These are phyloP conservation scores for Thielaviopsis populi DNA, from an alignment of 2,329 filamentous ascomycete species.

Conservation along the genomic window DNA sequence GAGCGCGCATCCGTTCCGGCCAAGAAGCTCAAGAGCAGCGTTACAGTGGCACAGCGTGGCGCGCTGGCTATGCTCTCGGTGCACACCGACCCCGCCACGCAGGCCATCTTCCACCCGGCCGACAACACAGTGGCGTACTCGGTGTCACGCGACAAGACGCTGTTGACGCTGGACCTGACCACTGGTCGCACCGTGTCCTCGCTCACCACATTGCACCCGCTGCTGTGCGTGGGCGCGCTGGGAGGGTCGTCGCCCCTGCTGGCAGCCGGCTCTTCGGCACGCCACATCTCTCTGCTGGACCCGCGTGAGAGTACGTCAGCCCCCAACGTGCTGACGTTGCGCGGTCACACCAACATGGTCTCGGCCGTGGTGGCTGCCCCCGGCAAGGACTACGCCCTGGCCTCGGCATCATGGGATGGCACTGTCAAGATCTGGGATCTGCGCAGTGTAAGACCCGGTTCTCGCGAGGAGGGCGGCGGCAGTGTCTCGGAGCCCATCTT, in stretches of 20 bases:
- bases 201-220: constrained; percentile 65
- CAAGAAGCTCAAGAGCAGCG: constrained; percentile 30
- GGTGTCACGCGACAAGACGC: constrained; percentile 75
- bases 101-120: constrained; percentile 67
- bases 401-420: constrained; percentile 81
- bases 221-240: constrained; percentile 65
- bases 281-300: constrained; percentile 87
- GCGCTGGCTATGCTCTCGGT: constrained; percentile 58
- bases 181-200: constrained; percentile 67
- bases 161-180: constrained; percentile 81
- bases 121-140: constrained; percentile 87
- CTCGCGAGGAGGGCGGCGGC: constrained; percentile 42
- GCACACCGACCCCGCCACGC: constrained; percentile 61
- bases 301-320: constrained; percentile 62
- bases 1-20: constrained; percentile 38
- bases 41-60: constrained; percentile 52
- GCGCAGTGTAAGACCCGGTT: constrained; percentile 49
- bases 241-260: constrained; percentile 34
- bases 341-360: constrained; percentile 70
- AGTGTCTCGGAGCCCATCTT: constrained; percentile 60
- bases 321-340: constrained; percentile 76
- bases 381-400: constrained; percentile 64
- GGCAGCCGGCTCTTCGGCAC: constrained; percentile 64
- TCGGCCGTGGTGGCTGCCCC: constrained; percentile 32
- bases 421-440: constrained; percentile 92